phyloP scores from a whole-genome alignment of 257 asterid genomes.

The Haberlea rhodopensis region DNA sequence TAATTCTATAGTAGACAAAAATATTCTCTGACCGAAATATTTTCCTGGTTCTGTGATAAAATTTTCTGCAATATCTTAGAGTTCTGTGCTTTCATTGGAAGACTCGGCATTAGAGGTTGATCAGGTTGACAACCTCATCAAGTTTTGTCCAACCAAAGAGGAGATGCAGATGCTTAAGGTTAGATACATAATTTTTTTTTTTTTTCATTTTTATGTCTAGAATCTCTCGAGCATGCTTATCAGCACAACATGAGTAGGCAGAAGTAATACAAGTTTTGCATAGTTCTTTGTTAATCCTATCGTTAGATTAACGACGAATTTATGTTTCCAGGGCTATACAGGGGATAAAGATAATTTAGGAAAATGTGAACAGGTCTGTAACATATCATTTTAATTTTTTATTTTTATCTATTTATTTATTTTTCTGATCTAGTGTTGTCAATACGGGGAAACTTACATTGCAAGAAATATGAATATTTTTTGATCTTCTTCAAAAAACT shows the following conservation, averaged over 20 bases:
- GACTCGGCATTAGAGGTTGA: conserved; percentile 89
- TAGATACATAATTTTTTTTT: conserved; percentile 3
- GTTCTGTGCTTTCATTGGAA: conserved; percentile 83
- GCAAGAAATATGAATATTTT: conserved; percentile 20
- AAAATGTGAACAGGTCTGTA: conserved; percentile 85
- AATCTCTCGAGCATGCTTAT: conserved; percentile 5
- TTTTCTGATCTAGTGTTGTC: conserved; percentile 5
- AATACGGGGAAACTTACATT: conserved; percentile 5
- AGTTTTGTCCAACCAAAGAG: conserved; percentile 95
- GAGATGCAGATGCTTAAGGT: conserved; percentile 96
- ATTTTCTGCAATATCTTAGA: conserved; percentile 40
- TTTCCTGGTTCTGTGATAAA: conserved; percentile 17
- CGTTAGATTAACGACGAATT: conserved; percentile 23
- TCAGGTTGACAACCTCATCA: conserved; percentile 93
- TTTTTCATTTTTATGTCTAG: conserved; percentile 16
- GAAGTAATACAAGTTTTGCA: conserved; percentile 14
- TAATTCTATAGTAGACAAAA: not conserved
- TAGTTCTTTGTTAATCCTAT: conserved; percentile 4
- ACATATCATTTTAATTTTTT: conserved; percentile 26
- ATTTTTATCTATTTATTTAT: not conserved
- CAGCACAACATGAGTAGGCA: conserved; percentile 23
- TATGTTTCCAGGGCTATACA: conserved; percentile 69
- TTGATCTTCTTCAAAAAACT: conserved; percentile 24
- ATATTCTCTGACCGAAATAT: not conserved
- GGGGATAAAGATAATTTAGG: conserved; percentile 85